A percentile compares a stretch with the other conserved stretches of the same genome.
Evolutionary conservation across 2,329 filamentous ascomycete species (phyloP).

Genomic region (Colletotrichum cuscutae): DNA sequence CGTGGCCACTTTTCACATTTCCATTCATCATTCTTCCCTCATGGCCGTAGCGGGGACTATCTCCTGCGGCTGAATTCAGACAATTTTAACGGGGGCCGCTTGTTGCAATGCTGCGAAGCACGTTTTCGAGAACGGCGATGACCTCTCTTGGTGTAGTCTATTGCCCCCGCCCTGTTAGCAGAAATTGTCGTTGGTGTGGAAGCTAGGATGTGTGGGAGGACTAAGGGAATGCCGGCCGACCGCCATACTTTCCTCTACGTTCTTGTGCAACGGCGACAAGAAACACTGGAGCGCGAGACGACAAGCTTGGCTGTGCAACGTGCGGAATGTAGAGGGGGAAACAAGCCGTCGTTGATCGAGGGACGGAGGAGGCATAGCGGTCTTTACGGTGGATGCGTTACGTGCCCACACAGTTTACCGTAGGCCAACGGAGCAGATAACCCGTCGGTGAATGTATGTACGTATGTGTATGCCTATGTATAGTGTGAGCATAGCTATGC

Average conservation of each 20-base stretch:
- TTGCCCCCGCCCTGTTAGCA: not conserved
- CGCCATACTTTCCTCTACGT: slow-evolving; percentile 13
- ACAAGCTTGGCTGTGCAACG: not conserved
- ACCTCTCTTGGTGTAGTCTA: not conserved
- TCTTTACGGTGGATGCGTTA: not conserved
- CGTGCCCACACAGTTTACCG: not conserved
- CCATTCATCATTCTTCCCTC: not conserved
- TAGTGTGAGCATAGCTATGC: not conserved
- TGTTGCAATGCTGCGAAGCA: not conserved
- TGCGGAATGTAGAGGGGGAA: not conserved
- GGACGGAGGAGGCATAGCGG: slow-evolving; percentile 2
- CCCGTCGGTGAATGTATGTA: not conserved
- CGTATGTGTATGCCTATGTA: not conserved
- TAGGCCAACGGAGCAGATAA: not conserved
- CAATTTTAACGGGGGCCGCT: not conserved
- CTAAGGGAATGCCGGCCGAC: not conserved
- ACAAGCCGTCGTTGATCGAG: slow-evolving; percentile 1
- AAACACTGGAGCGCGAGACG: not conserved
- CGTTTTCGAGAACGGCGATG: not conserved
- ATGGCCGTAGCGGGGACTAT: not conserved
- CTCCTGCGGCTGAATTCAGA: not conserved
- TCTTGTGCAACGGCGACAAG: not conserved
- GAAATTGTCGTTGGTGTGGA: not conserved
- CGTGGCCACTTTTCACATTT: not conserved
- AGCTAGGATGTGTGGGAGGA: not conserved